Evolutionary conservation across 2,329 filamentous ascomycete genomes (phyloP).

Genomic region (Hymenoscyphus albidus): DNA sequence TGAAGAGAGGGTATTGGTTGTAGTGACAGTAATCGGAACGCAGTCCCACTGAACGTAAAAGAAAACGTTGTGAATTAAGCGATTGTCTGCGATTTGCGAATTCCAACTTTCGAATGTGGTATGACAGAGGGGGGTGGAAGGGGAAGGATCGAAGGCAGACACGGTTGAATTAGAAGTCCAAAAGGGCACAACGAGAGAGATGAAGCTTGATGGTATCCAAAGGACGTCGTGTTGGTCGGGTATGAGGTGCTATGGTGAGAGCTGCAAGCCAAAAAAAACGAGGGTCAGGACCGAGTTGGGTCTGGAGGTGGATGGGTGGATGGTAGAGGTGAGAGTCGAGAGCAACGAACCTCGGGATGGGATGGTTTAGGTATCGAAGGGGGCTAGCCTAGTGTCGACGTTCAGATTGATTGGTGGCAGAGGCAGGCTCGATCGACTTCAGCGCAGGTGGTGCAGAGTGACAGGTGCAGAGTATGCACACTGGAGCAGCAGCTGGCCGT

Average conservation of each 20-base stretch:
- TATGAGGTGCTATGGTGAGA: not conserved
- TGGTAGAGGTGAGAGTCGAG: not conserved
- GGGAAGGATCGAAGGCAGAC: not conserved
- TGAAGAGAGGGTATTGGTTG: not conserved
- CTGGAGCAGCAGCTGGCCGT: not conserved
- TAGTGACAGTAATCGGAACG: slow-evolving; percentile 13
- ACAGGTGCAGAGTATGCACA: not conserved
- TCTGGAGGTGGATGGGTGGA: not conserved
- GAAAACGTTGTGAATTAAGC: not conserved
- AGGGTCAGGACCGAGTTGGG: not conserved
- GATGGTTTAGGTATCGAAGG: not conserved
- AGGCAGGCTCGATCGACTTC: not conserved
- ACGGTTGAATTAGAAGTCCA: not conserved
- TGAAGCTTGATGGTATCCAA: slow-evolving; percentile 3
- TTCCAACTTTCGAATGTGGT: not conserved
- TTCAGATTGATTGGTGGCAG: not conserved
- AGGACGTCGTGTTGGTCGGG: not conserved
- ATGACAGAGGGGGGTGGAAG: not conserved
- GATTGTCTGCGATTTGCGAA: not conserved
- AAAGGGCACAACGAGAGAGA: not conserved
- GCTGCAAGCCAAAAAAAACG: not conserved
- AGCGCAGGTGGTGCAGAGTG: not conserved
- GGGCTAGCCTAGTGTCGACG: not conserved
- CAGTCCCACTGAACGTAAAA: slow-evolving; percentile 3
- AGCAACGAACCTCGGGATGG: not conserved